Conservation (phyloP, 1,284 basidiomycete genomes). For the Naganishia sp. region DNA sequence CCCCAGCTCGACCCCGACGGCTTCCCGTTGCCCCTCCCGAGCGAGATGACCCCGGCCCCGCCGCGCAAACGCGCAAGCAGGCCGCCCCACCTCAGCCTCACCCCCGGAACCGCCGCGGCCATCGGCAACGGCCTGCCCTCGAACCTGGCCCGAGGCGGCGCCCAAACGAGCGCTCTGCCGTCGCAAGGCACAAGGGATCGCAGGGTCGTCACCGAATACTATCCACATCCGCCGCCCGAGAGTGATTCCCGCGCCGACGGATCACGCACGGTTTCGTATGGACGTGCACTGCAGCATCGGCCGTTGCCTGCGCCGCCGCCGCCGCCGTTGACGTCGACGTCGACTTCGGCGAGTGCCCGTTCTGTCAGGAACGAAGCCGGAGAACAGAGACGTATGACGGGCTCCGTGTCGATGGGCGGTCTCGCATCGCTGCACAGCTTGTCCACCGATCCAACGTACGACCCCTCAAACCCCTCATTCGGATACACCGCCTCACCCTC, state of each 20-base stretch:
- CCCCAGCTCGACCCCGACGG: constrained; percentile 12
- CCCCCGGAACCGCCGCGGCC: not conserved
- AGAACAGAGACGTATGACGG: not conserved
- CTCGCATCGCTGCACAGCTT: not conserved
- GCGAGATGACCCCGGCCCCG: not conserved
- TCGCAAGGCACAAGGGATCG: not conserved
- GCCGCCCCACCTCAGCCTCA: constrained; percentile 2
- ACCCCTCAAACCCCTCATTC: not conserved
- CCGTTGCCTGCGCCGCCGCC: constrained; percentile 23
- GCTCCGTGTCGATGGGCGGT: not conserved
- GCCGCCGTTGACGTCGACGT: not conserved
- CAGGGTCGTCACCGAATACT: constrained; percentile 3
- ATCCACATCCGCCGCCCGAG: not conserved
- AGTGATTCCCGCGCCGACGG: not conserved
- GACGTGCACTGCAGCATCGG: not conserved
- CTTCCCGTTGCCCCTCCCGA: not conserved
- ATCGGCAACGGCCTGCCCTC: constrained; percentile 20
- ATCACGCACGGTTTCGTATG: constrained; percentile 9
- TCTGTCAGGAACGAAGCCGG: not conserved
- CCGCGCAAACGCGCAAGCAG: constrained; percentile 2
- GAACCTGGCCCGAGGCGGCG: not conserved
- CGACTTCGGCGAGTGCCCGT: not conserved
- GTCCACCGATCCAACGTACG: not conserved
- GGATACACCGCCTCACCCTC: not conserved
- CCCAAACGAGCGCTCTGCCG: not conserved